Conservation (phyloP, 768 basidiomycete species). For the Porpolomopsis calyptriformis region DNA sequence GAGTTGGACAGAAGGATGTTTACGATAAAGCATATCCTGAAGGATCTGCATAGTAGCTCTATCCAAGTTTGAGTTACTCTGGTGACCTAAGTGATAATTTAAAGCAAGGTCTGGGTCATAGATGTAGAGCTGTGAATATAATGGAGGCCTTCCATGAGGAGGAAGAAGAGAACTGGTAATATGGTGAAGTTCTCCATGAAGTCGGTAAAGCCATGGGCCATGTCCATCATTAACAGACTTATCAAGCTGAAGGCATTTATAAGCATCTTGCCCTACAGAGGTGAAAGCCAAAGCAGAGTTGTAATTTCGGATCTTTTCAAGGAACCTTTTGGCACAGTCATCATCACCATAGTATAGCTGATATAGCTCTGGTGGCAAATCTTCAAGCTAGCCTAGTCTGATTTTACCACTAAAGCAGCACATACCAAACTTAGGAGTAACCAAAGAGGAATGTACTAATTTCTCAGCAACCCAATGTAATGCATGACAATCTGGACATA, state of each 20-base stretch:
- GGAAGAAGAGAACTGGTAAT: constrained; percentile 23
- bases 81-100: constrained; percentile 9
- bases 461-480: constrained; percentile 27
- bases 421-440: constrained; percentile 19
- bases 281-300: constrained; percentile 28
- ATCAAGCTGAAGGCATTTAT: constrained; percentile 21
- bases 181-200: constrained; percentile 25
- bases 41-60: constrained; percentile 13
- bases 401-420: constrained; percentile 30
- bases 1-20: constrained; percentile 12
- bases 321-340: constrained; percentile 14
- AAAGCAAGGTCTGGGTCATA: constrained; percentile 25
- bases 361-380: constrained; percentile 17
- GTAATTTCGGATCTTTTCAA: constrained; percentile 23
- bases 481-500: constrained; percentile 24
- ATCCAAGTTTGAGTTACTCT: constrained; percentile 7
- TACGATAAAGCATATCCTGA: constrained; percentile 10
- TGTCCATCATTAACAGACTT: constrained; percentile 14
- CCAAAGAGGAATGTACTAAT: constrained; percentile 8
- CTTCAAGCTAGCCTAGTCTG: constrained; percentile 14
- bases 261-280: constrained; percentile 18
- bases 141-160: constrained; percentile 10
- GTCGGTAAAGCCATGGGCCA: constrained; percentile 18
- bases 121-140: constrained; percentile 30
- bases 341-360: constrained; percentile 12